Evolutionary conservation across 176 grass and related monocot genomes (phyloP).

Genomic region (Cocos nucifera): DNA sequence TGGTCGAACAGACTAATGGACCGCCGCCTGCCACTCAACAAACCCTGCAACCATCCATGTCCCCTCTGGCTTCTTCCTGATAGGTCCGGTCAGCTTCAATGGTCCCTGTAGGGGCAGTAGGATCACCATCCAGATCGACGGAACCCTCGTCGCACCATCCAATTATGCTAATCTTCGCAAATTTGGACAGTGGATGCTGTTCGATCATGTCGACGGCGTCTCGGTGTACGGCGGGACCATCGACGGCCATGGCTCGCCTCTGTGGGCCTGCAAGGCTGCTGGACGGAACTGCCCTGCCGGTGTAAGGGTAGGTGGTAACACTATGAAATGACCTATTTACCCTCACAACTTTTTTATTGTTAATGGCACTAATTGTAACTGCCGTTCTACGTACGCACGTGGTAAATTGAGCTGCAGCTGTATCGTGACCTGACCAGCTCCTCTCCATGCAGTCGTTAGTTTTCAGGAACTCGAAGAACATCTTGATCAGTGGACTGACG

Average conservation of each 20-base stretch:
- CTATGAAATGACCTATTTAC: too few relatives aligned
- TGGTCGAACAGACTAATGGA: constrained; percentile 59
- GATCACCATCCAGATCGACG: constrained; percentile 50
- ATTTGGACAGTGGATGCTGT: constrained; percentile 43
- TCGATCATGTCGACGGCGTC: constrained; percentile 54
- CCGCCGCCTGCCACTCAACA: constrained; percentile 48
- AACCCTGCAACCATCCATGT: constrained; percentile 41
- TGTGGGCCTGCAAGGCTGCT: constrained; percentile 56
- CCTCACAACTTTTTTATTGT: too few relatives aligned
- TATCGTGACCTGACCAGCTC: too few relatives aligned
- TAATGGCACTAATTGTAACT: too few relatives aligned
- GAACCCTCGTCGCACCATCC: constrained; percentile 44
- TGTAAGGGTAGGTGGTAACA: constrained; percentile 21
- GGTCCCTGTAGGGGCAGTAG: constrained; percentile 49
- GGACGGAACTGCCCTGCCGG: constrained; percentile 32
- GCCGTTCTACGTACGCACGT: too few relatives aligned
- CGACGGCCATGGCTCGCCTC: constrained; percentile 49
- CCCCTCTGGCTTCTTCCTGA: constrained; percentile 45
- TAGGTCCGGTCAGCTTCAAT: constrained; percentile 35
- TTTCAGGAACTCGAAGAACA: constrained; percentile 58
- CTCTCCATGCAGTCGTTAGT: constrained; percentile 46
- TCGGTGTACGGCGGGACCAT: constrained; percentile 60
- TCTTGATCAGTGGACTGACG: constrained; percentile 46
- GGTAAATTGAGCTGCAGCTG: too few relatives aligned
- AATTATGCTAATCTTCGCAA: constrained; percentile 12